A percentile compares a stretch with the other conserved stretches of the same genome.
Conservation (phyloP, 1,284 basidiomycete genomes). For the Dichomitus squalens region DNA sequence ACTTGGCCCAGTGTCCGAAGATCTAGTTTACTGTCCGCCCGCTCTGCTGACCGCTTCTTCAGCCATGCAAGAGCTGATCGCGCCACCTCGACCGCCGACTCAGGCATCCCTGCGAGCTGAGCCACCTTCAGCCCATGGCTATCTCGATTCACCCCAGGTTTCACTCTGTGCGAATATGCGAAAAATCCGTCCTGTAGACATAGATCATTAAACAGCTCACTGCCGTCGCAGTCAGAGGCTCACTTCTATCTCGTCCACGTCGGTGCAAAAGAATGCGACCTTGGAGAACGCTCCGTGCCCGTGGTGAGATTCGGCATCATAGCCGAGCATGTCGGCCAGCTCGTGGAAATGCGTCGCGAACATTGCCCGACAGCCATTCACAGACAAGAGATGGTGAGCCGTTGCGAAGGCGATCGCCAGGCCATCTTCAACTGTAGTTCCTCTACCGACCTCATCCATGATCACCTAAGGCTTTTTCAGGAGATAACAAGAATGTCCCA, state of each 20-base stretch:
- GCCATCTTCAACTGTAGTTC: slow-evolving; percentile 92
- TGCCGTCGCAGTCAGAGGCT: slow-evolving; percentile 27
- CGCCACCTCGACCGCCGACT: slow-evolving; percentile 62
- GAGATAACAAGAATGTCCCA: not conserved
- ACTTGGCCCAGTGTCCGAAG: slow-evolving; percentile 36
- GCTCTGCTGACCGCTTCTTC: slow-evolving; percentile 27
- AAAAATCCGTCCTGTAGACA: slow-evolving; percentile 66
- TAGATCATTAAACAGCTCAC: not conserved
- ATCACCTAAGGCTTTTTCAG: slow-evolving; percentile 67
- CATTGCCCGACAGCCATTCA: slow-evolving; percentile 81
- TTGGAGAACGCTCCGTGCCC: slow-evolving; percentile 53
- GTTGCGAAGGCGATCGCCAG: slow-evolving; percentile 93
- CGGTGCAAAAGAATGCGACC: slow-evolving; percentile 88
- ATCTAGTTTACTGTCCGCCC: slow-evolving; percentile 21
- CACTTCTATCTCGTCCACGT: slow-evolving; percentile 77
- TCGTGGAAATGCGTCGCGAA: slow-evolving; percentile 99
- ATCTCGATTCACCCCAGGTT: slow-evolving; percentile 85
- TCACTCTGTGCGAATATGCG: slow-evolving; percentile 82
- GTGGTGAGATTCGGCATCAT: slow-evolving; percentile 40
- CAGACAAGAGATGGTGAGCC: slow-evolving; percentile 75
- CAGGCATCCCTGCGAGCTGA: slow-evolving; percentile 84
- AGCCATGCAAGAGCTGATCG: slow-evolving; percentile 48
- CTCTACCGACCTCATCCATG: slow-evolving; percentile 97
- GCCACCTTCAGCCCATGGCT: slow-evolving; percentile 95
- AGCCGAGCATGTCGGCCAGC: slow-evolving; percentile 82